Percentiles rank a stretch among this genome's conserved stretches.
Evolutionary conservation across 495 filamentous ascomycete genomes (phyloP).

Genomic region (Penicillium nucicola): DNA sequence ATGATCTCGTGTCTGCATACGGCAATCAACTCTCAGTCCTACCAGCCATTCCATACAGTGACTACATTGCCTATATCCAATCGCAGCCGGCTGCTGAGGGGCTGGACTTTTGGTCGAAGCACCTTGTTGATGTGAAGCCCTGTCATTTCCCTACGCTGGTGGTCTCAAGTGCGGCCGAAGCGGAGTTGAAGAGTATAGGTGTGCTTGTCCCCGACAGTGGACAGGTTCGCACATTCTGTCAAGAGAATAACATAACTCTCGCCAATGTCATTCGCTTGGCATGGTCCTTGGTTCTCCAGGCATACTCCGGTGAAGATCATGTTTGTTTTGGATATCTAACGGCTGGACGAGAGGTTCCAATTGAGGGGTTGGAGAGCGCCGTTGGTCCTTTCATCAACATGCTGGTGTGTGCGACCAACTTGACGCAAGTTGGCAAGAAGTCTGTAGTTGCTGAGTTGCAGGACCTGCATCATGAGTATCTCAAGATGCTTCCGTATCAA

Average conservation of each 20-base stretch:
- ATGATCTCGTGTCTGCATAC: neutral
- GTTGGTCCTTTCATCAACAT: neutral
- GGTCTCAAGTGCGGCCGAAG: neutral
- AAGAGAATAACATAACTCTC: conserved; percentile 36
- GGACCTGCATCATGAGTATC: neutral
- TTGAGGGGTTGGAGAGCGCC: neutral
- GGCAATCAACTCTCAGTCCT: neutral
- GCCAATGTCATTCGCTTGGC: conserved; percentile 49
- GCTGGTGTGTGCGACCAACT: neutral
- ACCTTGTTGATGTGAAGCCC: neutral
- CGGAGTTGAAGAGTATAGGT: neutral
- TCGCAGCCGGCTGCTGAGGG: neutral
- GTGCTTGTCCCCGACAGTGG: neutral
- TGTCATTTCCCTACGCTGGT: neutral
- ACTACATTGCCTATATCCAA: neutral
- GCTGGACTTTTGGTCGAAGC: neutral
- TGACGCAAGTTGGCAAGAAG: neutral
- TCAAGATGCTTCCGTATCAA: neutral
- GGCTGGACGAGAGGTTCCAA: neutral
- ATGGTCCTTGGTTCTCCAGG: conserved; percentile 44
- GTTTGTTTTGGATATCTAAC: conserved; percentile 14
- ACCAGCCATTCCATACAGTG: neutral
- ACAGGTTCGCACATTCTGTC: neutral
- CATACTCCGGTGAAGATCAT: conserved; percentile 50
- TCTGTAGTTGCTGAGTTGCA: neutral